Conservation (phyloP, 139 green algal genomes). For the Monoraphidium neglectum region DNA sequence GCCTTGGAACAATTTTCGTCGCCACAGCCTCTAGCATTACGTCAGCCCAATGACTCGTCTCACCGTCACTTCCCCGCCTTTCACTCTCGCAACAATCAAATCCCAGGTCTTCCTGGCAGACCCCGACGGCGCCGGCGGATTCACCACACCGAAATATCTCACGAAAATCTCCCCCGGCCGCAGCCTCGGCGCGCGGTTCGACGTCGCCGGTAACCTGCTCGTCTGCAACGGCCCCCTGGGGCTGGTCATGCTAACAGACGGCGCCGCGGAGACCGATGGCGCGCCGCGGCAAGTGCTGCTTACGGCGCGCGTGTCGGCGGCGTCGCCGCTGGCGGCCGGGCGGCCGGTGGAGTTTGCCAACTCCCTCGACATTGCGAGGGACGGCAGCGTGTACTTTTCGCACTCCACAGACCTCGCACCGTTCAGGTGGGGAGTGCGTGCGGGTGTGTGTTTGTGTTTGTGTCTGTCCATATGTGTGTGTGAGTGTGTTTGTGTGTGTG, state of each 20-base stretch:
- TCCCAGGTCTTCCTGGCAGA: not conserved
- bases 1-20: not conserved
- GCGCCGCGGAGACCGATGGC: too few species aligned
- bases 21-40: not conserved
- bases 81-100: too few species aligned
- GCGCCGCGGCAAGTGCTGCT: too few species aligned
- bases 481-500: too few species aligned
- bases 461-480: too few species aligned
- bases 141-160: not conserved
- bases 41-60: not conserved
- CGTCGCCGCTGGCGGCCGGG: too few species aligned
- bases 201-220: too few species aligned
- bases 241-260: too few species aligned
- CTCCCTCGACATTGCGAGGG: constrained; percentile 39
- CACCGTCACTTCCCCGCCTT: too few species aligned
- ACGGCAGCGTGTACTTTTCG: constrained; percentile 53
- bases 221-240: too few species aligned
- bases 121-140: not conserved
- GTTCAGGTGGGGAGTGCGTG: too few species aligned
- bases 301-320: too few species aligned
- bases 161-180: not conserved
- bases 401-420: constrained; percentile 28
- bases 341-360: constrained; percentile 56
- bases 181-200: not conserved
- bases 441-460: not conserved